These are phyloP conservation scores for Erysimum cheiri DNA, from an alignment of 441 rosid species.

Conservation along the genomic window DNA sequence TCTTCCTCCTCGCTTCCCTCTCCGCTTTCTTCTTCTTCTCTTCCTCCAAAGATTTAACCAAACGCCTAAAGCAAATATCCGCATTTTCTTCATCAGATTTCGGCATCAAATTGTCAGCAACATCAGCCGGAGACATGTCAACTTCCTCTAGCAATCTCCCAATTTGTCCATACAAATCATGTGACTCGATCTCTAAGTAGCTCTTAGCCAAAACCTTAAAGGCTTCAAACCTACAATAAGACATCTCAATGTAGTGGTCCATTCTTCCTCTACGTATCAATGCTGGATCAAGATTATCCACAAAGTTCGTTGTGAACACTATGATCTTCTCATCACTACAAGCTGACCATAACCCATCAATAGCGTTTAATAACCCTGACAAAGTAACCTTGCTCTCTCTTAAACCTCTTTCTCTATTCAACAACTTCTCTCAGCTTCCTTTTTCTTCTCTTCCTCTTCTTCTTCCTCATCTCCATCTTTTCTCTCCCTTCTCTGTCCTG, in stretches of 20 bases:
- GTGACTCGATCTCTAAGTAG: conserved; percentile 5
- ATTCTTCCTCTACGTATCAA: conserved; percentile 49
- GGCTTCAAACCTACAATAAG: neutral
- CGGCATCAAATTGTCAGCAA: conserved; percentile 2
- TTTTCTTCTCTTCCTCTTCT: neutral
- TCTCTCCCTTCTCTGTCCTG: neutral
- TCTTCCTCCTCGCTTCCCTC: neutral
- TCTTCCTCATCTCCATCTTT: neutral
- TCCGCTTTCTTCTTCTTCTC: conserved; percentile 7
- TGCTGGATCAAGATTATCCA: conserved; percentile 53
- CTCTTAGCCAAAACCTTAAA: conserved; percentile 4
- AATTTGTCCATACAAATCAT: neutral
- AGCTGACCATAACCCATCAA: conserved; percentile 31
- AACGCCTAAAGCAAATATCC: neutral
- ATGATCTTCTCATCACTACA: conserved; percentile 47
- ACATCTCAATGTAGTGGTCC: conserved; percentile 13
- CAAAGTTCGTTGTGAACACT: conserved; percentile 49
- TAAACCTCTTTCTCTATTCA: neutral
- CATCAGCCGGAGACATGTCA: neutral
- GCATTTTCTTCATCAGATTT: conserved; percentile 17
- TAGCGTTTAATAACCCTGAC: conserved; percentile 8
- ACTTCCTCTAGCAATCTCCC: neutral
- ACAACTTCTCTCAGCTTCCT: conserved; percentile 9
- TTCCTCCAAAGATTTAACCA: conserved; percentile 6
- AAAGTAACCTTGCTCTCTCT: neutral